phyloP scores from a whole-genome alignment of 345 rosid species.

The Eucalyptus pauciflora region DNA sequence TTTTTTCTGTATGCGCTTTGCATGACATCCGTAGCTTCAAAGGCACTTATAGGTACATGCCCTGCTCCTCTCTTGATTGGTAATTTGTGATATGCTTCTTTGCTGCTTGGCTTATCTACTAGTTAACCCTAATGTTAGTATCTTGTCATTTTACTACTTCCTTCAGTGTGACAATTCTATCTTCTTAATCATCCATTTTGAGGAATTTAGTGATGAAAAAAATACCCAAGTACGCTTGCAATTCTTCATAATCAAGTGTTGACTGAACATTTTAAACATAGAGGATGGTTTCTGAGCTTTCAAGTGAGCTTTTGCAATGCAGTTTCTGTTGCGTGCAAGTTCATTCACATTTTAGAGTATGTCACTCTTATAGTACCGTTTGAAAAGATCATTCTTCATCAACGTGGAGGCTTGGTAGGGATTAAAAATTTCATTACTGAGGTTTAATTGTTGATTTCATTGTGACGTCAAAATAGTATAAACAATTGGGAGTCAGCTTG shows the following conservation, averaged over 20 bases:
- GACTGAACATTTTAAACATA: background rate
- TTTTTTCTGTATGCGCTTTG: background rate
- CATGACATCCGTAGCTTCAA: conserved; percentile 22
- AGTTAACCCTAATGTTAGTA: conserved; percentile 33
- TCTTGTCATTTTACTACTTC: conserved; percentile 15
- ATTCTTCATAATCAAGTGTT: background rate
- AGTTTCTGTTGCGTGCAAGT: background rate
- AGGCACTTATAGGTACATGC: conserved; percentile 42
- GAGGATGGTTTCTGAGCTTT: background rate
- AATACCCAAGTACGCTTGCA: background rate
- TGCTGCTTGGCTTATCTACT: conserved; percentile 31
- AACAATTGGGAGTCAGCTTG: background rate
- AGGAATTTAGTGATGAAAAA: background rate
- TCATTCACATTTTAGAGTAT: background rate
- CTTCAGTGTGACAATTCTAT: background rate
- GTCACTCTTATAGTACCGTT: background rate
- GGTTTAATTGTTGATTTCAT: background rate
- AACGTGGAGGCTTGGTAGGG: background rate
- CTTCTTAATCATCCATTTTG: background rate
- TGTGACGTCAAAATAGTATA: background rate
- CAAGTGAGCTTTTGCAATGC: background rate
- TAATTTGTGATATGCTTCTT: conserved; percentile 40
- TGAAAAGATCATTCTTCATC: background rate
- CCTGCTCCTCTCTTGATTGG: conserved; percentile 34
- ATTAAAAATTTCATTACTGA: background rate